A percentile compares a stretch with the other conserved stretches of the same genome.
These are phyloP conservation scores for Heracleum sosnowskyi DNA, from an alignment of 129 eudicot genomes.

Conservation along the genomic window DNA sequence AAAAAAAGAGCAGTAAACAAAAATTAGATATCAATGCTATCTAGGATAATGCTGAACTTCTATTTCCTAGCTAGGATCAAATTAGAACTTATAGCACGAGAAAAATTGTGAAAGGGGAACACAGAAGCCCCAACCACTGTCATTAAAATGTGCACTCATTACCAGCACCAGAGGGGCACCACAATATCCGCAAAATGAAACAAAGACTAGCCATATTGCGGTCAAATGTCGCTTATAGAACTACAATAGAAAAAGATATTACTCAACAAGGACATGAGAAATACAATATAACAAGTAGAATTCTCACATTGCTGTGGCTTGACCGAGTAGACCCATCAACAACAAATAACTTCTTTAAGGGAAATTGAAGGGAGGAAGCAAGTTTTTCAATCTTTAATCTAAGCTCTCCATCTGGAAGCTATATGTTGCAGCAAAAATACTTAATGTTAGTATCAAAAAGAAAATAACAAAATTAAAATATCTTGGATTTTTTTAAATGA, in stretches of 20 bases:
- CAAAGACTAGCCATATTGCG: background rate
- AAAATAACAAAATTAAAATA: background rate
- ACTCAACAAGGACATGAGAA: background rate
- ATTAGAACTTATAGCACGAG: background rate
- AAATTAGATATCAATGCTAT: background rate
- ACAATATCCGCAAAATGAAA: background rate
- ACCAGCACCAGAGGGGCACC: background rate
- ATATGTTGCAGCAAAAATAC: background rate
- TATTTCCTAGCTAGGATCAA: background rate
- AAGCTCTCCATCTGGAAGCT: slow-evolving; percentile 95
- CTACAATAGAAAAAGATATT: background rate
- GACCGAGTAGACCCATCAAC: slow-evolving; percentile 99
- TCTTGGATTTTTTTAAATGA: background rate
- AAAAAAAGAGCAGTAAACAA: background rate
- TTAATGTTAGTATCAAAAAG: background rate
- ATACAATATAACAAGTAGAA: slow-evolving; percentile 13
- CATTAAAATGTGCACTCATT: background rate
- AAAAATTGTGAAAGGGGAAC: background rate
- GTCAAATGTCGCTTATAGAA: background rate
- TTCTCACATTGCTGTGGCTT: slow-evolving; percentile 96
- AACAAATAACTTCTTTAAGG: slow-evolving; percentile 87
- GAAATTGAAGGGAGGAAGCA: slow-evolving; percentile 82
- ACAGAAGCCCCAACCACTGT: background rate
- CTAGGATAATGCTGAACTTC: background rate
- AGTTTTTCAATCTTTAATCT: slow-evolving; percentile 78